These are phyloP conservation scores for Talaromyces sp. DNA, from an alignment of 2,329 filamentous ascomycete genomes.

Conservation along the genomic window DNA sequence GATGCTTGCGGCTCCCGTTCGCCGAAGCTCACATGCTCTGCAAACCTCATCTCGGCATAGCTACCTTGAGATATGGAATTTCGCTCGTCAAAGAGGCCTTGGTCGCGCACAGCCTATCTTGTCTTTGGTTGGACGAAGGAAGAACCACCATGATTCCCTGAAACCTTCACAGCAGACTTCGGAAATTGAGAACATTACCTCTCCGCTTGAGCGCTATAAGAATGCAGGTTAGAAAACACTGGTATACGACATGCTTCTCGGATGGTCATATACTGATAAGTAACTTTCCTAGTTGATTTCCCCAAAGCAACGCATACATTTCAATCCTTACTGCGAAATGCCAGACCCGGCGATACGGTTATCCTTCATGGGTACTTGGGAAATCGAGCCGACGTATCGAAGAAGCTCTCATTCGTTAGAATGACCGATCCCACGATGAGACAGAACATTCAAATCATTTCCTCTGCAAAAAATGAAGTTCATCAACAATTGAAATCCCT, in stretches of 20 bases:
- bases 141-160: constrained; percentile 16
- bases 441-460: constrained; percentile 50
- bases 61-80: constrained; percentile 39
- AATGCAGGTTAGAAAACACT: constrained; percentile 37
- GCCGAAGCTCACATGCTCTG: constrained; percentile 27
- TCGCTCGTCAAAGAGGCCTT: constrained; percentile 17
- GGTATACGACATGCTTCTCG: not conserved
- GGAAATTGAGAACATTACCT: constrained; percentile 11
- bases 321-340: constrained; percentile 31
- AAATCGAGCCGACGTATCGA: constrained; percentile 63
- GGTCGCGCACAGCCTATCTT: constrained; percentile 3
- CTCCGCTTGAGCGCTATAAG: constrained; percentile 44
- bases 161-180: constrained; percentile 24
- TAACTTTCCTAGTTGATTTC: constrained; percentile 41
- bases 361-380: constrained; percentile 69
- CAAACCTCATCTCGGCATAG: constrained; percentile 27
- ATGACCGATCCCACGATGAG: constrained; percentile 45
- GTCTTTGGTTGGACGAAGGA: not conserved
- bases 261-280: not conserved
- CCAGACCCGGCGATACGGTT: constrained; percentile 41
- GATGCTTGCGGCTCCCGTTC: constrained; percentile 22
- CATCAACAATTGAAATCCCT: constrained; percentile 45
- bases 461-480: constrained; percentile 36
- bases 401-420: constrained; percentile 67
- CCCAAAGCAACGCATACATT: constrained; percentile 44